Conservation (phyloP, 306 rosid genomes). For the Cucumis melo region DNA sequence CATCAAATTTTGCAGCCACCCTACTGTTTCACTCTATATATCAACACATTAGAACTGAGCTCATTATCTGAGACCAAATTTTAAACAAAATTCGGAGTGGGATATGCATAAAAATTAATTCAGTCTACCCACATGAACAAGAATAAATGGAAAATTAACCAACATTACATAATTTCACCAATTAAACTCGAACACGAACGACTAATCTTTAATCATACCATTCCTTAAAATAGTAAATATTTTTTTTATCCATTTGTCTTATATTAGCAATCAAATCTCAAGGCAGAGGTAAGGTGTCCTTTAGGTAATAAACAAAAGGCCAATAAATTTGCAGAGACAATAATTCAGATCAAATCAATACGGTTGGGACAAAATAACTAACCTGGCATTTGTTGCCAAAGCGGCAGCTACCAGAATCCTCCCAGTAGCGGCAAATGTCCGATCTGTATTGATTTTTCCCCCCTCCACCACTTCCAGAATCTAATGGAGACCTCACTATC, state of each 20-base stretch:
- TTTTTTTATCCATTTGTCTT: neutral
- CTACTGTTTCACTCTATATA: neutral
- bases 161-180: neutral
- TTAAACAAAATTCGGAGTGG: neutral
- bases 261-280: neutral
- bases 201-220: neutral
- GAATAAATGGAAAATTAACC: neutral
- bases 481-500: slow-evolving; percentile 27
- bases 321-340: neutral
- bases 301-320: neutral
- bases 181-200: neutral
- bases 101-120: too few relatives aligned
- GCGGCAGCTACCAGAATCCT: slow-evolving; percentile 35
- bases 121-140: neutral
- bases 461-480: slow-evolving; percentile 10
- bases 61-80: neutral
- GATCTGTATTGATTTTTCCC: slow-evolving; percentile 20
- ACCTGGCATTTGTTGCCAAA: slow-evolving; percentile 41
- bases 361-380: slow-evolving; percentile 6
- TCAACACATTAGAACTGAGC: neutral
- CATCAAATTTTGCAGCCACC: neutral
- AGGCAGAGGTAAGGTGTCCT: neutral
- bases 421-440: slow-evolving; percentile 30
- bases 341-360: neutral
- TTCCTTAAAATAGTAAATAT: neutral